These are phyloP conservation scores for Hysterangium stoloniferum DNA, from an alignment of 768 basidiomycete genomes.

Conservation along the genomic window DNA sequence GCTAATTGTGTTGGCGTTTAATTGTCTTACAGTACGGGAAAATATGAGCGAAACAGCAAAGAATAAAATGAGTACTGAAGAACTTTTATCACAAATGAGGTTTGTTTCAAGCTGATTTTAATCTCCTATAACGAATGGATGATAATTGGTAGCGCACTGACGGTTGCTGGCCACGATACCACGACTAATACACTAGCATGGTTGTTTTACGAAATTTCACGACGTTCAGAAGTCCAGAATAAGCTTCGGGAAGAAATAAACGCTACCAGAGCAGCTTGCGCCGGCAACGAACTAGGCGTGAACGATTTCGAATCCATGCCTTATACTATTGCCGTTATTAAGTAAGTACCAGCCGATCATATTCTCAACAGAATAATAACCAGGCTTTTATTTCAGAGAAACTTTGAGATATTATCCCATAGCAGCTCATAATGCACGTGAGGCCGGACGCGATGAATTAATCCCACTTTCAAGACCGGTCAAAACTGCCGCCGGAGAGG, in stretches of 20 bases:
- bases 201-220: conserved; percentile 32
- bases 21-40: neutral
- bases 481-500: conserved; percentile 18
- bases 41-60: neutral
- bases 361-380: neutral
- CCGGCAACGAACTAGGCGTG: conserved; percentile 21
- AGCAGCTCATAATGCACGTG: conserved; percentile 15
- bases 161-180: conserved; percentile 46
- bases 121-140: neutral
- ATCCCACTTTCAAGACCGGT: conserved; percentile 33
- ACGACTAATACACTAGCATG: conserved; percentile 39
- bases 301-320: conserved; percentile 37
- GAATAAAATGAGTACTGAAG: neutral
- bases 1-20: neutral
- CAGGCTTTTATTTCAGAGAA: conserved; percentile 25
- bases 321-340: conserved; percentile 29
- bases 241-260: conserved; percentile 30
- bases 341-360: conserved; percentile 20
- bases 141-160: conserved; percentile 32
- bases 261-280: conserved; percentile 13
- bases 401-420: conserved; percentile 32
- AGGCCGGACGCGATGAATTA: conserved; percentile 35
- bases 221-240: conserved; percentile 32
- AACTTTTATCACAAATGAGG: conserved; percentile 6
- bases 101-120: neutral